Base-by-base conservation (phyloP, 2,329 filamentous ascomycete genomes). In the Thielaviopsis punctulata region DNA sequence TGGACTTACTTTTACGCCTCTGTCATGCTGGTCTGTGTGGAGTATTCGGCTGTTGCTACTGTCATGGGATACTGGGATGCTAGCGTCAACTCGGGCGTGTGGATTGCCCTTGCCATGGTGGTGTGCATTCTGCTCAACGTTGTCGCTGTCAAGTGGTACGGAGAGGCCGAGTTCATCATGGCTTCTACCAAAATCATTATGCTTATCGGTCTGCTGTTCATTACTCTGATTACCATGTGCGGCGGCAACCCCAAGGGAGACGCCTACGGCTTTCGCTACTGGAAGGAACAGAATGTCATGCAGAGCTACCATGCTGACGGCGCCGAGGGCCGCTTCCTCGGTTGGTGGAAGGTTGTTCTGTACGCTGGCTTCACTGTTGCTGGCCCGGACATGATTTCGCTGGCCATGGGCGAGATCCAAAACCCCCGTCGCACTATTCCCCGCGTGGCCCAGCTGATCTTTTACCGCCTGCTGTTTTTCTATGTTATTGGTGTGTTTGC, bases 391-490 rank as follows among this genome's bases (percentile, higher is more conserved):
- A 82, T 82, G 64, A 77, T 84, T 56, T 67, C 71, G 24, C 72
- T 78, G 48, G 66, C 69, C 1, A 65, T 68, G 1, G 70, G 69
- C 45, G 81, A 85, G 64, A 75, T 80, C 18, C 73, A 80, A 59
- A 81, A 83, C 60, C 80, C 81, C 2, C 73, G 81, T 43, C 64
- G 66, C 22, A 74, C 78, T 25, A 77, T 88, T 64, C 82, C 82
- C 0, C 74, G 73, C 54, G 82, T 83, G 1, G 85, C 76, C 66
- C 85, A 84, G 57, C 78, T 79, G 45, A 80, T 86, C 30, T 86
- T 86, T 65, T 85, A 82, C 63, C 79, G 84, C 48, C 69, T 87
- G 27, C 80, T 80, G 0, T 66, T 73, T 1, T 86, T 87, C 66
- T 86, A 86, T 64, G 73, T 86, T n/a, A 69, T 86, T 63, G 58